phyloP scores from a whole-genome alignment of 228 moss, liverwort and hornwort genomes.

The Sphagnum fallax region DNA sequence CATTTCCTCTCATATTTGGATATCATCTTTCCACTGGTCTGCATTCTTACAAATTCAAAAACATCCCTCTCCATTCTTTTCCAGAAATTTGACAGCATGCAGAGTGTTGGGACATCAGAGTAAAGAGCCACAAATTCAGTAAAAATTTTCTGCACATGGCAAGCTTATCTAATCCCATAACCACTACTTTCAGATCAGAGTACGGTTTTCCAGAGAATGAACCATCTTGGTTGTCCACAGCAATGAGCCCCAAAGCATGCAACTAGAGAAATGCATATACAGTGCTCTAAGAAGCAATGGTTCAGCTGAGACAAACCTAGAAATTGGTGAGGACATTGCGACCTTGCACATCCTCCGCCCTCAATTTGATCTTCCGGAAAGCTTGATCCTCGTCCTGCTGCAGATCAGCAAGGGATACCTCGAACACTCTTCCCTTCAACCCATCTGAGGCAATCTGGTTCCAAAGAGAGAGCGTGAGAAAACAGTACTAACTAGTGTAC shows the following conservation, averaged over 20 bases:
- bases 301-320: conserved; percentile 8
- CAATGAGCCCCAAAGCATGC: not conserved
- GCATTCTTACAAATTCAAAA: no score
- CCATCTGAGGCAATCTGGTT: conserved; percentile 38
- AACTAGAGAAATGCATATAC: not conserved
- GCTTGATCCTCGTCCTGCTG: conserved; percentile 36
- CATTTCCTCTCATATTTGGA: no score
- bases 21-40: no score
- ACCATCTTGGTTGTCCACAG: no score
- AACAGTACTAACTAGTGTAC: no score
- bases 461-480: no score
- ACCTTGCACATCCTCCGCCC: conserved; percentile 43
- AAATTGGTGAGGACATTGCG: conserved; percentile 43
- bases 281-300: not conserved
- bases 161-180: not conserved
- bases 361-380: conserved; percentile 38
- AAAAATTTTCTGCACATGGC: not conserved
- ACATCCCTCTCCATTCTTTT: no score
- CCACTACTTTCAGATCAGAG: not conserved
- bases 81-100: no score
- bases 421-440: conserved; percentile 21
- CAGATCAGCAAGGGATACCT: conserved; percentile 28
- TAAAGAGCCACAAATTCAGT: no score
- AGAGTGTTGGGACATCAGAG: no score
- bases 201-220: no score